Conservation (phyloP, 805 yeast species). For the Grigorovia yakushimaensis region DNA sequence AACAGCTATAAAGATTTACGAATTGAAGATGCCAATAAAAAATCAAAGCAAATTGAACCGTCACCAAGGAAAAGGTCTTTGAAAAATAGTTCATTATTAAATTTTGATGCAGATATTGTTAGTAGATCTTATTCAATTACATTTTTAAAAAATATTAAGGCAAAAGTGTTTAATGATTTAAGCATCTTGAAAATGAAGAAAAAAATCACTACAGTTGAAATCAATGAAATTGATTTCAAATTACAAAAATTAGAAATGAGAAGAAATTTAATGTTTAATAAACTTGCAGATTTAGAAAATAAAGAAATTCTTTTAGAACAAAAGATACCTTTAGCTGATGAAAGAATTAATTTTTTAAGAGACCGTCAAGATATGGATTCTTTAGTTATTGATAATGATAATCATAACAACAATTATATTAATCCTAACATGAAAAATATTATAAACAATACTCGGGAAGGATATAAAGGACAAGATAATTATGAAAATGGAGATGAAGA, state of each 20-base stretch:
- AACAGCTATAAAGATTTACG: neutral
- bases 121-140: constrained; percentile 34
- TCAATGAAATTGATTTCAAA: constrained; percentile 51
- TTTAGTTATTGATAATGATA: constrained; percentile 26
- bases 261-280: constrained; percentile 46
- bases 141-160: constrained; percentile 31
- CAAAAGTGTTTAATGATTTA: constrained; percentile 36
- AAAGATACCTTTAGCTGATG: constrained; percentile 35
- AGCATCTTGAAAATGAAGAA: constrained; percentile 54
- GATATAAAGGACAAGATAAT: too few relatives aligned
- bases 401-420: constrained; percentile 3
- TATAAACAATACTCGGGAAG: too few relatives aligned
- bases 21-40: too few relatives aligned
- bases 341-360: constrained; percentile 35
- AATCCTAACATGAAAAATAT: neutral
- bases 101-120: constrained; percentile 34
- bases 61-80: neutral
- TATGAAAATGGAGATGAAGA: too few relatives aligned
- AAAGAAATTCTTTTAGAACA: constrained; percentile 49
- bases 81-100: constrained; percentile 22
- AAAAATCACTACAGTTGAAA: constrained; percentile 54
- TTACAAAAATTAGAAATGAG: constrained; percentile 41
- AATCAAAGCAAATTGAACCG: neutral
- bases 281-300: constrained; percentile 51
- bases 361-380: constrained; percentile 20